These are phyloP conservation scores for Dryas integrifolia DNA, from an alignment of 331 rosid genomes.

Conservation along the genomic window DNA sequence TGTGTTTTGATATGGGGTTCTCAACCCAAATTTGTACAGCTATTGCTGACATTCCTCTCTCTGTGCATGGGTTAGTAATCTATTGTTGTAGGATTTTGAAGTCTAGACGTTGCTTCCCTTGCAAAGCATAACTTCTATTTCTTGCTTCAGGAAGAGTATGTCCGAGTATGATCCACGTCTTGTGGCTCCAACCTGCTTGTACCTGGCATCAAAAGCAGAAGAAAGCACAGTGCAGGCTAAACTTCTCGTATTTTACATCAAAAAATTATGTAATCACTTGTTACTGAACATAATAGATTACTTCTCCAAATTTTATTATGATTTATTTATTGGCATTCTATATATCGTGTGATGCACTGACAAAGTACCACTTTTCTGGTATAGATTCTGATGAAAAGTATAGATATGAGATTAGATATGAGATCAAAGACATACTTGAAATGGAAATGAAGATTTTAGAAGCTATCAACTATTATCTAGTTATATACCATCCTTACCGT, in stretches of 20 bases:
- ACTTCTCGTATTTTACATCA: slow-evolving; percentile 76
- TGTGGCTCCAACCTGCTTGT: slow-evolving; percentile 93
- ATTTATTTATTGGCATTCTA: slow-evolving; percentile 22
- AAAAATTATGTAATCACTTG: slow-evolving; percentile 53
- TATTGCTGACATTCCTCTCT: not conserved
- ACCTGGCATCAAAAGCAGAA: slow-evolving; percentile 91
- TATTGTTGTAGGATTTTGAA: not conserved
- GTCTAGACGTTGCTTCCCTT: not conserved
- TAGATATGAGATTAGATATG: slow-evolving; percentile 69
- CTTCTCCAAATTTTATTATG: slow-evolving; percentile 1
- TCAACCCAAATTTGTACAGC: not conserved
- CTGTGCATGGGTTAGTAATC: not conserved
- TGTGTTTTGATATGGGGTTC: not conserved
- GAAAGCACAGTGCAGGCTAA: slow-evolving; percentile 94
- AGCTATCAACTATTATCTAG: slow-evolving; percentile 87
- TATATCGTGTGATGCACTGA: slow-evolving; percentile 27
- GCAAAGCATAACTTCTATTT: not conserved
- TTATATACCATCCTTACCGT: slow-evolving; percentile 89
- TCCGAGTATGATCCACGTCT: slow-evolving; percentile 86
- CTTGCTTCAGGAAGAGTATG: slow-evolving; percentile 73
- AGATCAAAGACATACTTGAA: slow-evolving; percentile 90
- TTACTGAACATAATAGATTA: slow-evolving; percentile 18
- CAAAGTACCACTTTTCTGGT: slow-evolving; percentile 15
- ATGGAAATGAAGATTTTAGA: slow-evolving; percentile 98
- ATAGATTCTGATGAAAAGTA: slow-evolving; percentile 81